phyloP scores from a whole-genome alignment of 768 basidiomycete species.

The Lactarius tabidus region DNA sequence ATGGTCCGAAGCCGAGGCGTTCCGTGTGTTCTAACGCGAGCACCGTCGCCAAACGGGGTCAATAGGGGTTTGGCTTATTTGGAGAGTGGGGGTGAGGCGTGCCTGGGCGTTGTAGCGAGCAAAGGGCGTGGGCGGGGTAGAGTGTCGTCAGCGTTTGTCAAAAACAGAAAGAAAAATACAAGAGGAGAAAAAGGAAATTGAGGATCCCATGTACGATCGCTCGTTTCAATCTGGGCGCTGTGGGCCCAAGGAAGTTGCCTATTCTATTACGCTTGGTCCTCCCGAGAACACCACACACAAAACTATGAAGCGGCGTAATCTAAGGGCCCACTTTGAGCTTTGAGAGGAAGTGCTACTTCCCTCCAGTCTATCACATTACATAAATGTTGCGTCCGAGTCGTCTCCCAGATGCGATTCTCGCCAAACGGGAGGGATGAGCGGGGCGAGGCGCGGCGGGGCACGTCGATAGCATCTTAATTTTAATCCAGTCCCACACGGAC shows the following conservation, averaged over 20 bases:
- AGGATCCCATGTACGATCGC: neutral
- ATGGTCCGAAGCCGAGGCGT: slow-evolving; percentile 15
- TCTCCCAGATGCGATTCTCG: neutral
- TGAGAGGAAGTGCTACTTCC: slow-evolving; percentile 7
- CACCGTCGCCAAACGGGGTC: neutral
- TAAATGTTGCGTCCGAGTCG: slow-evolving; percentile 6
- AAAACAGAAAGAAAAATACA: neutral
- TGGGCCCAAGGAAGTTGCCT: neutral
- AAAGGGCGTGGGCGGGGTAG: neutral
- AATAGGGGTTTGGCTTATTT: neutral
- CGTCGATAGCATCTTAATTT: neutral
- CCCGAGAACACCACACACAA: neutral
- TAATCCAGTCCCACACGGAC: neutral
- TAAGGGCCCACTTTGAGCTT: neutral
- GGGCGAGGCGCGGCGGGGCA: neutral
- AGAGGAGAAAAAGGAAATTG: neutral
- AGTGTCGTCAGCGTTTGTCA: neutral
- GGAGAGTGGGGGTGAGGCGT: neutral
- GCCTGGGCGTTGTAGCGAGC: slow-evolving; percentile 1
- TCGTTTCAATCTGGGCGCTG: neutral
- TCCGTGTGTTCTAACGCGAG: neutral
- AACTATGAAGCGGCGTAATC: slow-evolving; percentile 1
- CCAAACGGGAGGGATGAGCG: neutral
- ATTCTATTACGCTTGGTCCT: slow-evolving; percentile 1
- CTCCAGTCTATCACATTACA: slow-evolving; percentile 7